Conservation (phyloP, 2,329 filamentous ascomycete genomes). For the Plenodomus biglobosus region DNA sequence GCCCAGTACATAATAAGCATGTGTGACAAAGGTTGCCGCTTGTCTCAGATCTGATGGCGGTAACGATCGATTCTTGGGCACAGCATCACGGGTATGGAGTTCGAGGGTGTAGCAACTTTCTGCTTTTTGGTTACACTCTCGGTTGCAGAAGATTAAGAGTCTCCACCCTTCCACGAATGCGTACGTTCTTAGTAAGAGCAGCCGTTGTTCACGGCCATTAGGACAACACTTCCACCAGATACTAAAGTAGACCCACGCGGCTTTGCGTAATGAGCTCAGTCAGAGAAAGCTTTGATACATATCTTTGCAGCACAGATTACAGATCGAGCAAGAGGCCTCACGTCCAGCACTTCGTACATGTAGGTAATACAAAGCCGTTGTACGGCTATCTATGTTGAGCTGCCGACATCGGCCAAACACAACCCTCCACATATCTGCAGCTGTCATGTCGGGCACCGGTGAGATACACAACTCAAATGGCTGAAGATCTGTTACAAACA, state of each 20-base stretch:
- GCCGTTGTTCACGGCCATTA: neutral
- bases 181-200: neutral
- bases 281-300: neutral
- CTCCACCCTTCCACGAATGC: neutral
- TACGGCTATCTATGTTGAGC: constrained; percentile 12
- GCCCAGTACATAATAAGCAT: constrained; percentile 3
- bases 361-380: constrained; percentile 5
- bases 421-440: constrained; percentile 18
- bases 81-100: neutral
- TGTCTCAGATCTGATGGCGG: constrained; percentile 21
- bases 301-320: neutral
- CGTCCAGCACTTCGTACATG: neutral
- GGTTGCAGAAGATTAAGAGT: neutral
- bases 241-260: neutral
- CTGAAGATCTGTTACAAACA: neutral
- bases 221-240: neutral
- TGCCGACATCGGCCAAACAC: constrained; percentile 28
- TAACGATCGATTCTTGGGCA: neutral
- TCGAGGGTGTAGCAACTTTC: neutral
- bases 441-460: constrained; percentile 17
- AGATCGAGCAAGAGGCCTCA: neutral
- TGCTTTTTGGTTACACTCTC: neutral
- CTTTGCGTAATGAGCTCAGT: neutral
- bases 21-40: constrained; percentile 16
- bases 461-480: neutral